A percentile compares a stretch with the other conserved stretches of the same genome.
Evolutionary conservation across 176 grass and related monocot genomes (phyloP).

Genomic region (Rhynchospora pubera): DNA sequence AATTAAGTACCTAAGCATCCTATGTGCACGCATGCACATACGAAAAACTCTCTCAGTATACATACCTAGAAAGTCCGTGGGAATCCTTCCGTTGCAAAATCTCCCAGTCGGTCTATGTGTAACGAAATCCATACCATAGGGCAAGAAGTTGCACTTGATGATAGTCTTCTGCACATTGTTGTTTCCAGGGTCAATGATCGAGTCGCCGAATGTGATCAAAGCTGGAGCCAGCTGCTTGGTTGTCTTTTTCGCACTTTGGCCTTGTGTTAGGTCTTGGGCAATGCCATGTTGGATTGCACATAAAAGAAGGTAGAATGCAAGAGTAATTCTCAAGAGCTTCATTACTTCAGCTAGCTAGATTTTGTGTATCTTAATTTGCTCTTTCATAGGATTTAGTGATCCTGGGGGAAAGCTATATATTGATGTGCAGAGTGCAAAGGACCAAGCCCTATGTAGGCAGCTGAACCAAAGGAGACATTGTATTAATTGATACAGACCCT

Average conservation of each 20-base stretch:
- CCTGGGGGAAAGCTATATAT: neutral
- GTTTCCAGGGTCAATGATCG: constrained; percentile 62
- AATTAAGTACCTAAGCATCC: neutral
- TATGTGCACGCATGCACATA: neutral
- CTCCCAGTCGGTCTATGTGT: constrained; percentile 39
- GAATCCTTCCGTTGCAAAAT: constrained; percentile 73
- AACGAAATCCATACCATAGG: constrained; percentile 52
- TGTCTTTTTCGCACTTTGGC: neutral
- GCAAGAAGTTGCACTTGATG: constrained; percentile 50
- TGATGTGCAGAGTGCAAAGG: neutral
- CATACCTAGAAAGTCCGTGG: constrained; percentile 52
- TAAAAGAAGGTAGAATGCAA: neutral
- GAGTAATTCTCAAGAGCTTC: constrained; percentile 3
- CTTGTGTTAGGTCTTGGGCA: neutral
- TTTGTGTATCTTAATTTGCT: neutral
- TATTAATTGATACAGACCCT: neutral
- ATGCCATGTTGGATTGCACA: neutral
- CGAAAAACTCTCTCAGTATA: neutral
- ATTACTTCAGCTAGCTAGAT: constrained; percentile 5
- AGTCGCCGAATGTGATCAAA: constrained; percentile 66
- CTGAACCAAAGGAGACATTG: neutral
- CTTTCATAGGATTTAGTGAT: neutral
- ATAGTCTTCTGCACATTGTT: constrained; percentile 57
- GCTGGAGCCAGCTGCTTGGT: constrained; percentile 17
- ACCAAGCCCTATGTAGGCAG: neutral